Conservation (phyloP, 345 rosid species). For the Erodium maritimum region DNA sequence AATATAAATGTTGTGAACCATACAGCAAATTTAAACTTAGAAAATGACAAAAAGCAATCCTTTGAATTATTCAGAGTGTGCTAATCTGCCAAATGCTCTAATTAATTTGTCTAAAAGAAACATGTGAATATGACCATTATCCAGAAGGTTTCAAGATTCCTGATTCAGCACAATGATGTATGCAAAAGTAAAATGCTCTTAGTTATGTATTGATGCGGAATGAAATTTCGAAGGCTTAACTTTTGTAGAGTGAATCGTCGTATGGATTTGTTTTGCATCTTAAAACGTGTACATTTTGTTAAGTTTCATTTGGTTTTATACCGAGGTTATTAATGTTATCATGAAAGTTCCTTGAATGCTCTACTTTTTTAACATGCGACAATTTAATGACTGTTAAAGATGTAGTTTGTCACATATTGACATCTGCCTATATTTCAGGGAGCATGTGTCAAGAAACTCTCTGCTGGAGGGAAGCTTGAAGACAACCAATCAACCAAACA, state of each 20-base stretch:
- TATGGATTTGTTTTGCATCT: not conserved
- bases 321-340: not conserved
- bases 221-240: too few relatives aligned
- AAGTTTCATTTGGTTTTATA: not conserved
- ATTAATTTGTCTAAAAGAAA: too few relatives aligned
- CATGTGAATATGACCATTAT: not conserved
- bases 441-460: constrained; percentile 80
- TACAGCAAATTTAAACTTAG: too few relatives aligned
- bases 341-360: not conserved
- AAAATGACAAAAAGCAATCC: too few relatives aligned
- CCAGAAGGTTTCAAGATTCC: not conserved
- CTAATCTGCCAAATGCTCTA: too few relatives aligned
- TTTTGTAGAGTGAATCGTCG: too few relatives aligned
- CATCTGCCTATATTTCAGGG: constrained; percentile 38
- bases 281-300: not conserved
- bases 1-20: too few relatives aligned
- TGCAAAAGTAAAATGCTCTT: too few relatives aligned
- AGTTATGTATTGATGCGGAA: too few relatives aligned
- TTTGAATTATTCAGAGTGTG: too few relatives aligned
- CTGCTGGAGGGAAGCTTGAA: constrained; percentile 62
- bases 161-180: too few relatives aligned
- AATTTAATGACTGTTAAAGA: not conserved
- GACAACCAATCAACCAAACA: constrained; percentile 85
- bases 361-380: not conserved
- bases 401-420: not conserved